Percentiles rank a stretch among this genome's conserved stretches.
Evolutionary conservation across 208 protist genomes (phyloP).

Genomic region (Trypanosomatidae sp.): DNA sequence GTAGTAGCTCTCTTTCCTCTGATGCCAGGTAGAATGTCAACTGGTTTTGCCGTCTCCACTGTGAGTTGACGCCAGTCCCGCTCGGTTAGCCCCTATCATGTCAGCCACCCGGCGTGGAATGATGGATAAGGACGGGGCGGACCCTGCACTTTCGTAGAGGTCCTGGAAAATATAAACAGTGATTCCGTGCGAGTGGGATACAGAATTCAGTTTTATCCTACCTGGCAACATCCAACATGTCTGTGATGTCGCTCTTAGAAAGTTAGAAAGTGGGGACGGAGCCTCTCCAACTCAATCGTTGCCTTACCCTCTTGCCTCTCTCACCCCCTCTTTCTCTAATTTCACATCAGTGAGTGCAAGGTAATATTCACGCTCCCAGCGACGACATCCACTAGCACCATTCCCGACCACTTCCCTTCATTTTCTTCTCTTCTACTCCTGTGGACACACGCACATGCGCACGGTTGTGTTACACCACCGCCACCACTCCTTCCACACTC

Average conservation of each 20-base stretch:
- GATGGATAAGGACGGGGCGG: not conserved
- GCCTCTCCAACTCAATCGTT: not conserved
- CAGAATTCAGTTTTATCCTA: not conserved
- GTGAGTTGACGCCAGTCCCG: not conserved
- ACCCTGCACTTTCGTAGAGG: not conserved
- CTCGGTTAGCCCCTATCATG: not conserved
- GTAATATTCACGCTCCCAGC: not conserved
- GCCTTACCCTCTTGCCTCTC: not conserved
- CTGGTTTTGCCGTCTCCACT: not conserved
- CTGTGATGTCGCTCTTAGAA: not conserved
- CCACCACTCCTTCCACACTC: not conserved
- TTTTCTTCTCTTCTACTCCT: not conserved
- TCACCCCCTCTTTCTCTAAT: not conserved
- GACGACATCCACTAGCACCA: not conserved
- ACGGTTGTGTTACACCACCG: not conserved
- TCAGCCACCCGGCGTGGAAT: not conserved
- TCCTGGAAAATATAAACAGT: not conserved
- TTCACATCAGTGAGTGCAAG: not conserved
- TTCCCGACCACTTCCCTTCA: not conserved
- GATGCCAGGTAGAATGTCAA: not conserved
- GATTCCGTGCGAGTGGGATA: not conserved
- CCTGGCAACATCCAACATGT: not conserved
- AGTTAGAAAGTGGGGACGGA: not conserved
- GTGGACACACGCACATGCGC: not conserved
- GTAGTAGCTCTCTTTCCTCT: not conserved